phyloP scores from a whole-genome alignment of 2,329 filamentous ascomycete species.

The Beauveria rudraprayagi region DNA sequence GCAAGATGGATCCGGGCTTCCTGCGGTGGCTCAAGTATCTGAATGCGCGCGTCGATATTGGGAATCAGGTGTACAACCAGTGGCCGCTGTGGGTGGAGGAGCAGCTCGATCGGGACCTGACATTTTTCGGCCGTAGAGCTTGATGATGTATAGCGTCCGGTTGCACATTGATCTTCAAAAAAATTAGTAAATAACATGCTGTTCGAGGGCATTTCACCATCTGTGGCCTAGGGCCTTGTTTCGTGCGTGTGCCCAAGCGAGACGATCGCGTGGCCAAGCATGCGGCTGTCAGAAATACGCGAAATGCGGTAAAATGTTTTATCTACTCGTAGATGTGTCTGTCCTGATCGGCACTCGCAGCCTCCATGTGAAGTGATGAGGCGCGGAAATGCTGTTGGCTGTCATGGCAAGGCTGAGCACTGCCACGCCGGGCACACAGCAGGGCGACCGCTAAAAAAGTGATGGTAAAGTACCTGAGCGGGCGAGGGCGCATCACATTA shows the following conservation, averaged over 20 bases:
- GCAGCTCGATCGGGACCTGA: constrained; percentile 37
- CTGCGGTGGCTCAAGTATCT: constrained; percentile 42
- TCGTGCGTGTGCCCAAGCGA: neutral
- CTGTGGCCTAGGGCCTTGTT: neutral
- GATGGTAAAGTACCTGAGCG: neutral
- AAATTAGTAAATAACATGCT: neutral
- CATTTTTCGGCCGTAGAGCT: constrained; percentile 32
- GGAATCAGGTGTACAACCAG: constrained; percentile 38
- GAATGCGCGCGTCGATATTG: constrained; percentile 38
- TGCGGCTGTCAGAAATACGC: neutral
- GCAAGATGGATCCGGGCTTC: constrained; percentile 34
- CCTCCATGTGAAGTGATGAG: neutral
- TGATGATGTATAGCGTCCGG: neutral
- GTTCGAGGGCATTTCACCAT: no score
- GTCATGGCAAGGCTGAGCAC: neutral
- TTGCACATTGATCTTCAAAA: neutral
- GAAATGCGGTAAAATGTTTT: neutral
- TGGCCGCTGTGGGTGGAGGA: constrained; percentile 49
- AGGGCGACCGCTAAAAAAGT: neutral
- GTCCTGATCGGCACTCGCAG: neutral
- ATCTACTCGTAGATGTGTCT: neutral
- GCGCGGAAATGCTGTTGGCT: neutral
- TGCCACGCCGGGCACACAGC: constrained; percentile 1
- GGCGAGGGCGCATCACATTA: neutral
- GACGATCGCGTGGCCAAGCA: neutral